These are phyloP conservation scores for Lecanoromycetidae sp. DNA, from an alignment of 2,329 filamentous ascomycete genomes.

Conservation along the genomic window DNA sequence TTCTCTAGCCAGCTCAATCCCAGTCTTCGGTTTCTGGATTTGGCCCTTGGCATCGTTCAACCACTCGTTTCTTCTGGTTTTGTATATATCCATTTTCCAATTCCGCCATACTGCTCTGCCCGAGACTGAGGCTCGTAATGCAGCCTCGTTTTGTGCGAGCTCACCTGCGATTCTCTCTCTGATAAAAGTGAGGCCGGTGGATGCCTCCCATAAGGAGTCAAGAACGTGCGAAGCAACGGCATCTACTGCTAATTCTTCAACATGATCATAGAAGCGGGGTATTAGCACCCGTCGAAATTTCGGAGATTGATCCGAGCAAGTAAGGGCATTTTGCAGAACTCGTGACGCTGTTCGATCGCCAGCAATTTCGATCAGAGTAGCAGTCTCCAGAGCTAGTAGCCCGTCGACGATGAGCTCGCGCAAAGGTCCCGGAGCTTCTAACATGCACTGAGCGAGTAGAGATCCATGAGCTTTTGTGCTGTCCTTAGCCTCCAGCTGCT, in stretches of 20 bases:
- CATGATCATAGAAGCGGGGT: conserved; percentile 48
- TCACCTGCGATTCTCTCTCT: conserved; percentile 56
- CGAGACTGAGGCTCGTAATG: conserved; percentile 50
- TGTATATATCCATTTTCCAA: conserved; percentile 63
- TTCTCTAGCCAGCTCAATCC: conserved; percentile 46
- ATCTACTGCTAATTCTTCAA: conserved; percentile 49
- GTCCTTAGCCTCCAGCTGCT: conserved; percentile 38
- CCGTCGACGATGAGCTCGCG: conserved; percentile 61
- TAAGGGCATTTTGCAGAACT: conserved; percentile 52
- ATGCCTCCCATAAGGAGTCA: conserved; percentile 53
- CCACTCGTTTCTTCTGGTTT: conserved; percentile 52
- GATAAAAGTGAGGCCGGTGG: conserved; percentile 52
- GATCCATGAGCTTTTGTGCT: conserved; percentile 62
- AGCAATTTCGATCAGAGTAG: conserved; percentile 52
- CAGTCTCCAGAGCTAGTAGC: conserved; percentile 47
- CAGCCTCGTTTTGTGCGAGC: conserved; percentile 46
- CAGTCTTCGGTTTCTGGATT: conserved; percentile 35
- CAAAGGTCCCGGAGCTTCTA: conserved; percentile 58
- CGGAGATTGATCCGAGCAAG: conserved; percentile 36
- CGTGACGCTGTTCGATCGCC: conserved; percentile 48
- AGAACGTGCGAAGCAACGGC: conserved; percentile 54
- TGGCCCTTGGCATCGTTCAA: conserved; percentile 40
- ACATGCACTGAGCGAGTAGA: conserved; percentile 67
- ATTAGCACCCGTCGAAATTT: conserved; percentile 53
- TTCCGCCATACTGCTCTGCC: conserved; percentile 61